Evolutionary conservation across 106 monocot species (phyloP).

Genomic region (Hemerocallis citrina): DNA sequence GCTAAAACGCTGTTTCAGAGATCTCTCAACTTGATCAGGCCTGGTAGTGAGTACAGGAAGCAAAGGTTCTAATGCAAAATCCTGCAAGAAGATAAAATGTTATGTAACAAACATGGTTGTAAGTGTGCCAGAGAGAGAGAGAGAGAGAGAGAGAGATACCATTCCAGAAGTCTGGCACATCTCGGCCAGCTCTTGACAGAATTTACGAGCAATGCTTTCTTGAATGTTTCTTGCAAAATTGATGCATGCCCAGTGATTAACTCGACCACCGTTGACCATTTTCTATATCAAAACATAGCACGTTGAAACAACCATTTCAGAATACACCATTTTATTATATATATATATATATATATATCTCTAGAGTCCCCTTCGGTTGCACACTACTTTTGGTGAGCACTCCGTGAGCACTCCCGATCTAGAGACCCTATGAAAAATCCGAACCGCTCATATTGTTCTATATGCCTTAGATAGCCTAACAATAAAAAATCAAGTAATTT

Average conservation of each 20-base stretch:
- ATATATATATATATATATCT: no score
- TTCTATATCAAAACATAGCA: conserved; percentile 34
- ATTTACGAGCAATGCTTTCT: conserved; percentile 31
- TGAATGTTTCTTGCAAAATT: conserved; percentile 72
- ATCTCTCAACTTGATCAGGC: conserved; percentile 76
- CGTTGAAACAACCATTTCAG: neutral
- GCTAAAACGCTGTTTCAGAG: conserved; percentile 46
- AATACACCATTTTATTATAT: no score
- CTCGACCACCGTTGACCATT: conserved; percentile 84
- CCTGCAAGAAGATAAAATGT: conserved; percentile 23
- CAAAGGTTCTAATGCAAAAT: conserved; percentile 63
- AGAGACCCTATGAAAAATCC: no score
- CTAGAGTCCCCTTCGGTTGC: no score
- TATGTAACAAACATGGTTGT: neutral
- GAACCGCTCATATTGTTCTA: no score
- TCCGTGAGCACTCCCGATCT: no score
- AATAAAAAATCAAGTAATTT: no score
- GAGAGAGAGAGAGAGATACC: conserved; percentile 23
- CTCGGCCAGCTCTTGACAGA: conserved; percentile 68
- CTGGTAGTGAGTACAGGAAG: conserved; percentile 43
- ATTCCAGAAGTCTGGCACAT: conserved; percentile 88
- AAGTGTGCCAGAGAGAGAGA: neutral
- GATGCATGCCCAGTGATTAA: conserved; percentile 69
- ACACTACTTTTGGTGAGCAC: no score
- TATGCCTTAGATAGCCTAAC: no score